These are phyloP conservation scores for Tetrastigma voinierianum DNA, from an alignment of 164 flowering plant species.

Conservation along the genomic window DNA sequence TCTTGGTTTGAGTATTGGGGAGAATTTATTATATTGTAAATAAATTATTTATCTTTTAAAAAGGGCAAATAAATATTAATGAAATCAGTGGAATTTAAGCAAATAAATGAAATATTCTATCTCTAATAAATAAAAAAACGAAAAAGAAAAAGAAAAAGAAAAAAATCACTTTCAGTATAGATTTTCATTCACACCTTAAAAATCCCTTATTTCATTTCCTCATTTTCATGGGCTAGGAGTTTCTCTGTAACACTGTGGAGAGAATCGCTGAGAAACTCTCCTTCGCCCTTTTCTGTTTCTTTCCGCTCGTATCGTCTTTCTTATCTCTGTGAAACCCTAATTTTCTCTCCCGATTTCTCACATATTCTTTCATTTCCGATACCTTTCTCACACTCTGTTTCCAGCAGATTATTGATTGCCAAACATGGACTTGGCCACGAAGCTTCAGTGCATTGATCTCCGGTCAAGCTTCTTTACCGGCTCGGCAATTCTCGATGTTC, in stretches of 20 bases:
- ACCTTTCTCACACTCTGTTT: not conserved
- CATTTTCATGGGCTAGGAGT: constrained; percentile 1
- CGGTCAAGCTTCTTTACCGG: constrained; percentile 50
- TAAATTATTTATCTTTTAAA: too few species aligned
- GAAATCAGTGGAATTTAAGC: too few species aligned
- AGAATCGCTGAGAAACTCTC: not conserved
- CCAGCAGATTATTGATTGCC: constrained; percentile 3
- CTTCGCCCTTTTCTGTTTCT: not conserved
- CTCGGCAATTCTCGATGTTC: constrained; percentile 29
- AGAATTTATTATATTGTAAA: too few species aligned
- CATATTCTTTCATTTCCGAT: not conserved
- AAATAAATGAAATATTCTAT: too few species aligned
- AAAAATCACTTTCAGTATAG: not conserved
- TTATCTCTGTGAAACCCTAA: not conserved
- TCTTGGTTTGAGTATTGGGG: too few species aligned
- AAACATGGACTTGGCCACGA: constrained; percentile 50
- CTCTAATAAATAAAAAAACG: too few species aligned
- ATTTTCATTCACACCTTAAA: not conserved
- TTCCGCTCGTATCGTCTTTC: not conserved
- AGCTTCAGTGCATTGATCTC: constrained; percentile 45
- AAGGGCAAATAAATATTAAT: too few species aligned
- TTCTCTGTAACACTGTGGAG: not conserved
- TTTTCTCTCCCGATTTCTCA: not conserved
- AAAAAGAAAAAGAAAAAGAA: too few species aligned
- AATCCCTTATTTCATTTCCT: not conserved